Percentiles rank a stretch among this genome's conserved stretches.
Evolutionary conservation across 2,329 filamentous ascomycete genomes (phyloP).

Genomic region (Calonectria montana): DNA sequence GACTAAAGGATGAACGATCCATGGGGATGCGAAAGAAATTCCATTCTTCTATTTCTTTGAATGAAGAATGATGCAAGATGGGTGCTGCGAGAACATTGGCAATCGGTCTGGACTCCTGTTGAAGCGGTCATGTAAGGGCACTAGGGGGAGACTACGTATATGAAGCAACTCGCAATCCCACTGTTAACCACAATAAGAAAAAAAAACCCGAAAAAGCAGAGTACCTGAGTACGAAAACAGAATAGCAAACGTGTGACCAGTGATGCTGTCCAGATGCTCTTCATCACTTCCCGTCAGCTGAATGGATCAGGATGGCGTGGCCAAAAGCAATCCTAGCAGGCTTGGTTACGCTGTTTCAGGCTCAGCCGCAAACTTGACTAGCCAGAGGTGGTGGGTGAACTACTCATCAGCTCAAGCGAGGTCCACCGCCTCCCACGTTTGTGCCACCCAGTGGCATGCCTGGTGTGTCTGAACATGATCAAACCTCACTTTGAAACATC

Average conservation of each 20-base stretch:
- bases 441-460: not conserved
- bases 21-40: not conserved
- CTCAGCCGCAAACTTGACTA: too few species aligned
- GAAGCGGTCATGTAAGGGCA: not conserved
- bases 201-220: not conserved
- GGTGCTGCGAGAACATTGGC: not conserved
- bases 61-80: not conserved
- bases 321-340: not conserved
- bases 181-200: not conserved
- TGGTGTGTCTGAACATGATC: not conserved
- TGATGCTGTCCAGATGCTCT: not conserved
- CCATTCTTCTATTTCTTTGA: not conserved
- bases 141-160: not conserved
- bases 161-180: not conserved
- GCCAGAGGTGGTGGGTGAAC: not conserved
- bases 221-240: not conserved
- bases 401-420: not conserved
- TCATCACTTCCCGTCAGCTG: not conserved
- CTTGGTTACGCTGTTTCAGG: conserved; percentile 19
- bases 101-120: not conserved
- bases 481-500: not conserved
- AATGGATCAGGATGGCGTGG: not conserved
- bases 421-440: not conserved
- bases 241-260: too few species aligned
- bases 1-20: not conserved